Conservation (phyloP, 164 flowering plant genomes). For the Malania oleifera region DNA sequence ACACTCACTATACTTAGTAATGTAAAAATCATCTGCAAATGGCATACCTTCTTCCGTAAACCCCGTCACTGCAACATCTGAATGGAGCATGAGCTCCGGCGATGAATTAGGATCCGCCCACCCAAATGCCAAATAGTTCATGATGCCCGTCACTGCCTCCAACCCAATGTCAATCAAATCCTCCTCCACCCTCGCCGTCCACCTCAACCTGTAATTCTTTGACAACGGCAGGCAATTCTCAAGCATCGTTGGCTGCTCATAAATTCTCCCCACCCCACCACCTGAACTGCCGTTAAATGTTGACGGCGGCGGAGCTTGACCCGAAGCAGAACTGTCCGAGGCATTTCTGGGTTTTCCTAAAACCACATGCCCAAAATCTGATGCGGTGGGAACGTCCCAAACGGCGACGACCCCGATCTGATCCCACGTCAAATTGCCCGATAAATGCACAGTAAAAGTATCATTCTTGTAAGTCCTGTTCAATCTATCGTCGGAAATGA, state of each 20-base stretch:
- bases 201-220: constrained; percentile 56
- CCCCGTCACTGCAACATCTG: constrained; percentile 81
- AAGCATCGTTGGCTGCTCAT: constrained; percentile 65
- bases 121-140: constrained; percentile 84
- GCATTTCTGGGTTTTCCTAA: constrained; percentile 18
- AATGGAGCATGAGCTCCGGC: constrained; percentile 51
- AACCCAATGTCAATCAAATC: constrained; percentile 69
- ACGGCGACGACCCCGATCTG: constrained; percentile 60
- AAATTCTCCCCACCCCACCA: constrained; percentile 4
- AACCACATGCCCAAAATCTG: constrained; percentile 75
- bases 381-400: constrained; percentile 72
- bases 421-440: constrained; percentile 63
- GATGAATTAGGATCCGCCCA: constrained; percentile 67
- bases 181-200: constrained; percentile 53
- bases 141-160: constrained; percentile 60
- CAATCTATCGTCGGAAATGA: constrained; percentile 57
- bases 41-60: constrained; percentile 79
- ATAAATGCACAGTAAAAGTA: constrained; percentile 48
- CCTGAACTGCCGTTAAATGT: neutral
- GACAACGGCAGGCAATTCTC: constrained; percentile 73
- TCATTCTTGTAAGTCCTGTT: constrained; percentile 67
- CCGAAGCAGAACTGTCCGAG: constrained; percentile 9
- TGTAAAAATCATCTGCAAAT: constrained; percentile 80
- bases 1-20: constrained; percentile 79
- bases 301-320: constrained; percentile 29